These are phyloP conservation scores for Grammothele lineata DNA, from an alignment of 768 basidiomycete genomes.

Conservation along the genomic window DNA sequence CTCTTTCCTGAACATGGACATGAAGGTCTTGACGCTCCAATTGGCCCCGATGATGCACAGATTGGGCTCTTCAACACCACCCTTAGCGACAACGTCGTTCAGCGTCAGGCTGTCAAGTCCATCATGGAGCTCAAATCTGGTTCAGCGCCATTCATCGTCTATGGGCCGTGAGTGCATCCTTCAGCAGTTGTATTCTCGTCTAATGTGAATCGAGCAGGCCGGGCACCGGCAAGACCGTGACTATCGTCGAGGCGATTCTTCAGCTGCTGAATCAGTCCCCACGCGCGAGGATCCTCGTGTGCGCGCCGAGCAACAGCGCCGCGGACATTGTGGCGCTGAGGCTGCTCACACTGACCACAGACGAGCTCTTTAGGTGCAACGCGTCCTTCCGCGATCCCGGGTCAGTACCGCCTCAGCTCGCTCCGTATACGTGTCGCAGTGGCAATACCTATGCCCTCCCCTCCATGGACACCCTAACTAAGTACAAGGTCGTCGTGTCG, in stretches of 20 bases:
- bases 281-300: slow-evolving; percentile 52
- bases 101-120: slow-evolving; percentile 46
- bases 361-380: slow-evolving; percentile 53
- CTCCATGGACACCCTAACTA: slow-evolving; percentile 31
- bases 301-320: slow-evolving; percentile 66
- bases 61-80: slow-evolving; percentile 22
- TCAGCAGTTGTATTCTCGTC: background rate
- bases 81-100: slow-evolving; percentile 41
- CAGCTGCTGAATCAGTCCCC: slow-evolving; percentile 42
- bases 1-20: slow-evolving; percentile 39
- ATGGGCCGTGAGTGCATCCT: slow-evolving; percentile 53
- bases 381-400: slow-evolving; percentile 43
- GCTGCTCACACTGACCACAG: slow-evolving; percentile 32
- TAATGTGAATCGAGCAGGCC: slow-evolving; percentile 24
- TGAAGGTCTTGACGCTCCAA: background rate
- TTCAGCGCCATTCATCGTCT: slow-evolving; percentile 52
- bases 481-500: slow-evolving; percentile 53
- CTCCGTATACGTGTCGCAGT: slow-evolving; percentile 35
- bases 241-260: slow-evolving; percentile 56
- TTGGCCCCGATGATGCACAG: slow-evolving; percentile 17
- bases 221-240: slow-evolving; percentile 64
- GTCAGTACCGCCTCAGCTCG: slow-evolving; percentile 35
- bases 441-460: slow-evolving; percentile 39
- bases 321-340: slow-evolving; percentile 54
- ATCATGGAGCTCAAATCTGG: slow-evolving; percentile 44